Evolutionary conservation across 805 yeast species (phyloP), one percentile per base, ranked within the genome.

Genomic region (Starmerella powellii): DNA sequence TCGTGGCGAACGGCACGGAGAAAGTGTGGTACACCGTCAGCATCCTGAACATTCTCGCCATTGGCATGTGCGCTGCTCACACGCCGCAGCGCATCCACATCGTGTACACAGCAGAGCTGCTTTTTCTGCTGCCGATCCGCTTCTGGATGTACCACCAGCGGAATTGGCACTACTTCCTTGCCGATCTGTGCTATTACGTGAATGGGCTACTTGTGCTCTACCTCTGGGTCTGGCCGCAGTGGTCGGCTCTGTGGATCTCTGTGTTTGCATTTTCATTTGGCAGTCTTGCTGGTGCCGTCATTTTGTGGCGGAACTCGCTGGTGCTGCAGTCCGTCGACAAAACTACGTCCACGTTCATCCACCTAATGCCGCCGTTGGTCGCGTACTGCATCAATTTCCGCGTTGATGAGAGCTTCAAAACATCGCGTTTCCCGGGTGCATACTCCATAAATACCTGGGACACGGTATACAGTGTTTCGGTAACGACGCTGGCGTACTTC

Each of bases 221-320:
- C 56, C 70, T 88, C 26, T 88, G 97, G 97, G 66, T 76, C 4
- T 76, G 78, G 48, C 96, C 98, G 0, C 55, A 67, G 27, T 82
- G 94, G 2, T 67, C 69, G 31, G 72, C 77, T 51, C 65, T 88
- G 19, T 88, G 80, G 62, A 74, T 83, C 13, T 72, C 88, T 2
- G 85, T 93, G 50, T 87, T 83, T 61, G 80, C 95, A 8, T 74
- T 88, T 46, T 72, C 91, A 1, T 77, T 80, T 64, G 98, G 97
- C 1, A 84, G 96, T 0, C 63, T 88, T 42, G 73, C 94, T 5
- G 87, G 84, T 72, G 96, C 96, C 0, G 95, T 88, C 18, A 77
- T 88, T 34, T 83, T 95, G 0, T 88, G 97, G 98, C 70, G 94
- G 52, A 88, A 88, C 59, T 86, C 95, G 6, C 67, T 88, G 42